A percentile compares a stretch with the other conserved stretches of the same genome.
Conservation (phyloP, 2,329 filamentous ascomycete genomes). For the Phaeosphaeriaceae sp. region DNA sequence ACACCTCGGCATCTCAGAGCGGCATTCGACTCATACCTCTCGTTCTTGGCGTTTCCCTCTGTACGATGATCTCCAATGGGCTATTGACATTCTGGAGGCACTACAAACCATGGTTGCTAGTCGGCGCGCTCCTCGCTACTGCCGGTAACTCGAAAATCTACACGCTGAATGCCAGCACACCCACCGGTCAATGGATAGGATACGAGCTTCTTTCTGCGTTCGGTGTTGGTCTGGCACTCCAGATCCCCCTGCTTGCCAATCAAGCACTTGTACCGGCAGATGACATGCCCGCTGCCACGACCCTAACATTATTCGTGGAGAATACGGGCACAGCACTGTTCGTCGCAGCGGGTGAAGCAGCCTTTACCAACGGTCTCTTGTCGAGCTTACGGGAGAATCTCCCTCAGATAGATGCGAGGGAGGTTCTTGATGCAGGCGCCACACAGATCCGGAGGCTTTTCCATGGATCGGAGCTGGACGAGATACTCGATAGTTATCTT, state of each 20-base stretch:
- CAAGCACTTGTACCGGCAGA: slow-evolving; percentile 45
- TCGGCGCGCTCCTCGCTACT: slow-evolving; percentile 31
- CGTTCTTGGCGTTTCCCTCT: slow-evolving; percentile 33
- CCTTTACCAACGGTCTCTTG: slow-evolving; percentile 53
- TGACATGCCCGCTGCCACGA: slow-evolving; percentile 50
- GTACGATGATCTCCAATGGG: slow-evolving; percentile 36
- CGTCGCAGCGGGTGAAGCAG: slow-evolving; percentile 50
- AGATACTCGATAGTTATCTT: slow-evolving; percentile 31
- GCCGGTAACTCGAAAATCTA: slow-evolving; percentile 34
- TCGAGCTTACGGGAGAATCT: slow-evolving; percentile 39
- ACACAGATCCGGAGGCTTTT: slow-evolving; percentile 52
- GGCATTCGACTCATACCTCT: slow-evolving; percentile 38
- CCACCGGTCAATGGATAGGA: slow-evolving; percentile 54
- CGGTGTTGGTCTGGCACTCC: slow-evolving; percentile 52
- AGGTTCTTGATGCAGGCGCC: slow-evolving; percentile 53
- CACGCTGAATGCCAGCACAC: slow-evolving; percentile 47
- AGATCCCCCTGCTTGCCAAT: slow-evolving; percentile 51
- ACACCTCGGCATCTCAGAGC: slow-evolving; percentile 31
- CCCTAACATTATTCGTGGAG: slow-evolving; percentile 53
- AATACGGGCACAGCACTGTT: slow-evolving; percentile 53
- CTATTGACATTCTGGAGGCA: slow-evolving; percentile 42
- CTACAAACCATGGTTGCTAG: slow-evolving; percentile 53
- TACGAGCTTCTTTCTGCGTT: slow-evolving; percentile 56
- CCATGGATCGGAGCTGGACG: slow-evolving; percentile 22
- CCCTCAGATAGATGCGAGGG: slow-evolving; percentile 42